Percentiles rank a stretch among this genome's conserved stretches.
Evolutionary conservation across 371 early-diverging fungal species (phyloP).

Genomic region (Apophysomyces sp.): DNA sequence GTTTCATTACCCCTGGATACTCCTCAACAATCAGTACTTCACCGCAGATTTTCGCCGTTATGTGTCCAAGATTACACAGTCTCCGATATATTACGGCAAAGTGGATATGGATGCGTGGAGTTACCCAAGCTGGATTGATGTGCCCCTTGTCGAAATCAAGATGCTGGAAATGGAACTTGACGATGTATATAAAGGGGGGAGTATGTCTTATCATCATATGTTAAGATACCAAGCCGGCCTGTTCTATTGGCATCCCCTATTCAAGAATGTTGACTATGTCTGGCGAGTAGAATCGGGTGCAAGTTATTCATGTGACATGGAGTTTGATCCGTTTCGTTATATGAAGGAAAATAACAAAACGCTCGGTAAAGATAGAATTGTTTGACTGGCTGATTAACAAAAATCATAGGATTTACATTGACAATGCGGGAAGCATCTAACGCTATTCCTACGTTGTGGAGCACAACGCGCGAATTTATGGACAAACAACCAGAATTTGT

Average conservation of each 20-base stretch:
- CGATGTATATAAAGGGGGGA: conserved; percentile 18
- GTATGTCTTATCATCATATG: conserved; percentile 11
- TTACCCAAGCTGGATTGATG: conserved; percentile 43
- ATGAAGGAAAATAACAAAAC: conserved; percentile 78
- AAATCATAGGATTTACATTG: conserved; percentile 64
- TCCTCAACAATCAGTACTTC: conserved; percentile 41
- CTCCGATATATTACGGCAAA: conserved; percentile 39
- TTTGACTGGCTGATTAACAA: conserved; percentile 15
- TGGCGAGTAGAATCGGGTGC: conserved; percentile 97
- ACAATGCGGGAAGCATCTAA: conserved; percentile 70
- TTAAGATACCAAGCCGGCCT: conserved; percentile 80
- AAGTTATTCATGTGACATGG: conserved; percentile 81
- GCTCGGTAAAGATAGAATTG: conserved; percentile 53
- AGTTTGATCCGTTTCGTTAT: conserved; percentile 83
- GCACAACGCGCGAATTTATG: conserved; percentile 57
- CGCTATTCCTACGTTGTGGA: conserved; percentile 86
- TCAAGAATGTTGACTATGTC: conserved; percentile 82
- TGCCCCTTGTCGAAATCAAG: not conserved
- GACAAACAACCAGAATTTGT: conserved; percentile 30
- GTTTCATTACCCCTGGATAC: conserved; percentile 46
- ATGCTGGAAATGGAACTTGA: conserved; percentile 17
- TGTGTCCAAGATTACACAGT: conserved; percentile 19
- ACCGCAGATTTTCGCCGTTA: conserved; percentile 30
- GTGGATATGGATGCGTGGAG: conserved; percentile 43
- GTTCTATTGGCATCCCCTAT: conserved; percentile 80